Conservation (phyloP, 441 rosid species). For the Jatropha multifida region DNA sequence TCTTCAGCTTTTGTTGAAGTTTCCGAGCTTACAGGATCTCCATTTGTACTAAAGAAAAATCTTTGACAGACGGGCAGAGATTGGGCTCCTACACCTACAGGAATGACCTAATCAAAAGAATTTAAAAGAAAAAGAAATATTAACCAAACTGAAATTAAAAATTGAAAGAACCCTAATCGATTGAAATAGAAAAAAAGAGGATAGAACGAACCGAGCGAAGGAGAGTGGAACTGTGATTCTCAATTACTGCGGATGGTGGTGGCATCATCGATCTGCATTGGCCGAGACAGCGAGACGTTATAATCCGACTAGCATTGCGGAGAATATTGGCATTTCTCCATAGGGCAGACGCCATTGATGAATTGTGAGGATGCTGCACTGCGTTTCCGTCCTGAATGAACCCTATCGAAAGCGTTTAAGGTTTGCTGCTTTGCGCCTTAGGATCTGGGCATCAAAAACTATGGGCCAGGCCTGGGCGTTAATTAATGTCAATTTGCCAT, state of each 20-base stretch:
- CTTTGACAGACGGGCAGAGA: constrained; percentile 33
- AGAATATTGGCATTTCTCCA: constrained; percentile 42
- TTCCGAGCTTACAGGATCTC: constrained; percentile 25
- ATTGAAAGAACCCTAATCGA: background rate
- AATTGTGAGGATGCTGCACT: background rate
- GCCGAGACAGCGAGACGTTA: constrained; percentile 21
- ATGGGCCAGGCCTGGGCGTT: background rate
- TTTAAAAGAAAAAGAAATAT: background rate
- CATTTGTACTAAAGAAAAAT: constrained; percentile 29
- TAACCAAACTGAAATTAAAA: background rate
- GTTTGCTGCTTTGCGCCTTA: background rate
- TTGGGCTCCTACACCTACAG: constrained; percentile 33
- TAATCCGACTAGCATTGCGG: constrained; percentile 27
- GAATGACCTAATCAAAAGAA: constrained; percentile 23
- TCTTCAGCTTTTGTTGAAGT: constrained; percentile 22
- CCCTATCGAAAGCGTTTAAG: background rate
- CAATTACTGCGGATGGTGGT: constrained; percentile 16
- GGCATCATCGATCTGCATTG: constrained; percentile 23
- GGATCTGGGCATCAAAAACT: background rate
- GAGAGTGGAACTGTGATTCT: constrained; percentile 28
- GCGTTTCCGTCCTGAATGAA: background rate
- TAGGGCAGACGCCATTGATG: constrained; percentile 59
- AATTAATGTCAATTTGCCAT: background rate
- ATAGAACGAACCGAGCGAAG: constrained; percentile 39
- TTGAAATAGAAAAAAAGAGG: background rate